phyloP scores from a whole-genome alignment of 345 rosid species.

The Salix viminalis region DNA sequence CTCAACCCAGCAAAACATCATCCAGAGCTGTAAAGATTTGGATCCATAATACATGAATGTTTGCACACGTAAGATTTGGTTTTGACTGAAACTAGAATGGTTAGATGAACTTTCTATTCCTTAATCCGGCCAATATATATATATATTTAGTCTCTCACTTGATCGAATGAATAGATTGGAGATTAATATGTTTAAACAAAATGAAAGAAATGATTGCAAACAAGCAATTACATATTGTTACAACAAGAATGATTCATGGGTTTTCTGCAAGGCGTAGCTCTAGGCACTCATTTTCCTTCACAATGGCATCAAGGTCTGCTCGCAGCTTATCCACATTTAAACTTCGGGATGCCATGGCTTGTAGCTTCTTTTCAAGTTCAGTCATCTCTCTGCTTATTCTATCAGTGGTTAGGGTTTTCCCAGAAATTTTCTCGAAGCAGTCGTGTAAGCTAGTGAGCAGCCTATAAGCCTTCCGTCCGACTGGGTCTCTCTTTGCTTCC shows the following conservation, averaged over 20 bases:
- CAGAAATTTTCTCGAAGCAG: slow-evolving; percentile 63
- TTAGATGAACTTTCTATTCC: not conserved
- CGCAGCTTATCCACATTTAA: slow-evolving; percentile 48
- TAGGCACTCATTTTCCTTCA: slow-evolving; percentile 53
- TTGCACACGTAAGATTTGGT: not conserved
- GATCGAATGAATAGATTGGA: not conserved
- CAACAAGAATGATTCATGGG: not conserved
- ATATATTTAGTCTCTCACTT: not conserved
- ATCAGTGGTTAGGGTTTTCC: slow-evolving; percentile 58
- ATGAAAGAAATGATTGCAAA: not conserved
- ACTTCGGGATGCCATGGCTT: slow-evolving; percentile 49
- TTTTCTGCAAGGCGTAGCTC: slow-evolving; percentile 27
- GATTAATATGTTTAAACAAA: not conserved
- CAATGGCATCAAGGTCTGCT: slow-evolving; percentile 55
- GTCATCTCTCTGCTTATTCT: slow-evolving; percentile 61
- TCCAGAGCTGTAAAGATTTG: too few relatives aligned
- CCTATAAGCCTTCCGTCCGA: slow-evolving; percentile 61
- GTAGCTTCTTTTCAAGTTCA: slow-evolving; percentile 69
- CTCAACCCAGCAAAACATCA: too few relatives aligned
- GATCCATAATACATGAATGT: too few relatives aligned
- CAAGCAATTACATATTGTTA: not conserved
- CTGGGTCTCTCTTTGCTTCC: slow-evolving; percentile 70
- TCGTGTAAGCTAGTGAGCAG: slow-evolving; percentile 68
- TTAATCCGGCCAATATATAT: not conserved
- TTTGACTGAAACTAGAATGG: not conserved